Base-by-base conservation (phyloP, 805 yeast genomes). In the Metschnikowia dekortorum region DNA sequence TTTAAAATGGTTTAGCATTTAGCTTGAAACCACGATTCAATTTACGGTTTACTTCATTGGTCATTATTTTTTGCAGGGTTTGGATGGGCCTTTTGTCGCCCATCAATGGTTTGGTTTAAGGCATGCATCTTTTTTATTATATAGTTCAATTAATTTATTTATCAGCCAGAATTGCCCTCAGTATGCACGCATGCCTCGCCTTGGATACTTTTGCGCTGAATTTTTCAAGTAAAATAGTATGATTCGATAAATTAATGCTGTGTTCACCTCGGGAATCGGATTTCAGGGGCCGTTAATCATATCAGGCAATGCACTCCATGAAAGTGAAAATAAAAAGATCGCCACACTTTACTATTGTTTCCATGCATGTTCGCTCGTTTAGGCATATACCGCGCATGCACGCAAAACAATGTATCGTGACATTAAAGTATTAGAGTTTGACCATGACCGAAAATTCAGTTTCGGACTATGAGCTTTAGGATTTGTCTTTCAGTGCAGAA, bases 1-100 rank as follows among this genome's bases (percentile, higher is more conserved):
- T 61, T 29, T 62, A 45, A 44, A 31, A 10, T 28, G 18, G 32
- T 44, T n/a, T 3, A 34, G 10, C 31, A 36, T 10, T 28, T 26
- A 30, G 29, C 33, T 16, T 22, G 26, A 35, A 18, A 13, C 16
- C 13, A 6, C 30, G 42, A 13, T 11, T 28, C n/a, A 22, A n/a
- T 28, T 18, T 37, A 8, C 39, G 18, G 32, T 47, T 44, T 47
- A 47, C 43, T 43, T 50, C 46, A 35, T 46, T 44, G 44, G 52
- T 48, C 33, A 46, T 30, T 26, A 26, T 39, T 30, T 31, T 41
- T 44, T 28, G 34, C 28, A 28, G 39, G 46, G 46, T 44, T 28
- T 44, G 46, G 39, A 35, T 30, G 46, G 39, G 45, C 18, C 26
- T 10, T 13, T 13, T 10, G 14, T 26, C 28, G 33, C 46, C 38